phyloP scores from a whole-genome alignment of 371 early-diverging fungal genomes.

The Vairimorpha necatrix region DNA sequence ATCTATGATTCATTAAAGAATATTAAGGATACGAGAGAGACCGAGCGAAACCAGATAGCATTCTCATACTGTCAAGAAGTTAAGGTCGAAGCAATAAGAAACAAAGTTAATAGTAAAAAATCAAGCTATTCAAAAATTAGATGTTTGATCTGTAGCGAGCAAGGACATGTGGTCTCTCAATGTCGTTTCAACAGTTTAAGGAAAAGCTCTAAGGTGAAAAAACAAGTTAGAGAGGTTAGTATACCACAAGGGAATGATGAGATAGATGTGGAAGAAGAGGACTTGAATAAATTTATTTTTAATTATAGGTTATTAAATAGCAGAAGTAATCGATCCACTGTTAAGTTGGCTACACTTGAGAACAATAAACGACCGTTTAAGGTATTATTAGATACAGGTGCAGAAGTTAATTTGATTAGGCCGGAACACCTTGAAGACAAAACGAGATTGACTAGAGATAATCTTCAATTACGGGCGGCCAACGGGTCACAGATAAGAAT shows the following conservation, averaged over 20 bases:
- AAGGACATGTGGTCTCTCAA: neutral
- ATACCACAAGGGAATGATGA: too few relatives aligned
- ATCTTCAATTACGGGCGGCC: neutral
- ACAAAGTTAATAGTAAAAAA: neutral
- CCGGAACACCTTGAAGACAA: neutral
- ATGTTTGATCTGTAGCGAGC: neutral
- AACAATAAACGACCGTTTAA: neutral
- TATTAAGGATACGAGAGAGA: neutral
- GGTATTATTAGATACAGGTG: conserved; percentile 1
- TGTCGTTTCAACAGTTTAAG: neutral
- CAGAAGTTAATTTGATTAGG: conserved; percentile 12
- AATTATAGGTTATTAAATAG: neutral
- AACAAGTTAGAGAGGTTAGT: too few relatives aligned
- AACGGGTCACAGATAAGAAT: neutral
- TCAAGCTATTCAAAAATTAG: neutral
- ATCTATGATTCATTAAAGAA: conserved; percentile 1
- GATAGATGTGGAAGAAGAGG: neutral
- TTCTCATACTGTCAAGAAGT: neutral
- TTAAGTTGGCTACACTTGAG: neutral
- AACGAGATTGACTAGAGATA: neutral
- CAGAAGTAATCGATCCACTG: neutral
- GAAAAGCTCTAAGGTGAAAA: neutral
- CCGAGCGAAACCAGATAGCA: neutral
- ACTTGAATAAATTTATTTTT: conserved; percentile 11
- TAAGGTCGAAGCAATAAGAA: neutral